Percentiles rank a stretch among this genome's conserved stretches.
Conservation (phyloP, 73 alveolate species). For the Uronychia setigera region DNA sequence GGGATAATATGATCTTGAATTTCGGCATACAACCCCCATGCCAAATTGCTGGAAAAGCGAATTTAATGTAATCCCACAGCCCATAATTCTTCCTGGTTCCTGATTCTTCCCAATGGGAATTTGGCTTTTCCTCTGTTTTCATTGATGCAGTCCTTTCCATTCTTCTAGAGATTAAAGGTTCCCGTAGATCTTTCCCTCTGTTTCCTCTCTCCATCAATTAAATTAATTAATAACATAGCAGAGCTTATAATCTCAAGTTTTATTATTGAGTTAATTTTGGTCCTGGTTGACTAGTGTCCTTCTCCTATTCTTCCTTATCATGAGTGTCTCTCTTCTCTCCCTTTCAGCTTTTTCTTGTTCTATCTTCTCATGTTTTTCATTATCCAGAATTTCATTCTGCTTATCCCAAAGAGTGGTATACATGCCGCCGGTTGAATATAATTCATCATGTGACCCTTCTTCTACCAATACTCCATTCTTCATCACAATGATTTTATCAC, state of each 20-base stretch:
- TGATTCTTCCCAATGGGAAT: too few species aligned
- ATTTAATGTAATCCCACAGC: conserved; percentile 50
- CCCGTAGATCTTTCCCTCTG: neutral
- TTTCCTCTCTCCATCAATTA: neutral
- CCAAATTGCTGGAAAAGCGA: conserved; percentile 64
- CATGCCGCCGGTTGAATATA: conserved; percentile 44
- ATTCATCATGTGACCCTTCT: conserved; percentile 66
- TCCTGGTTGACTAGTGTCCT: too few species aligned
- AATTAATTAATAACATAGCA: too few species aligned
- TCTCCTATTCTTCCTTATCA: conserved; percentile 56
- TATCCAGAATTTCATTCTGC: conserved; percentile 19
- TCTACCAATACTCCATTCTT: conserved; percentile 60
- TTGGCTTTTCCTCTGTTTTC: too few species aligned
- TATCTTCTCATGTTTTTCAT: neutral
- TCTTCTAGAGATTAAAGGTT: too few species aligned
- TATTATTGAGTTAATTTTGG: too few species aligned
- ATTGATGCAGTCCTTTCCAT: too few species aligned
- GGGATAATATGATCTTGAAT: conserved; percentile 29
- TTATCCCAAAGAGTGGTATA: conserved; percentile 39
- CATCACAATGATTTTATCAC: conserved; percentile 70
- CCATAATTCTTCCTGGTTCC: too few species aligned
- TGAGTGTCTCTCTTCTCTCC: conserved; percentile 64
- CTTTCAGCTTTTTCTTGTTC: conserved; percentile 15
- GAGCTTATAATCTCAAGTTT: too few species aligned
- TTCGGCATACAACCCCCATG: conserved; percentile 41